Evolutionary conservation across 805 yeast species (phyloP).

Genomic region (Spathaspora gorwiae): DNA sequence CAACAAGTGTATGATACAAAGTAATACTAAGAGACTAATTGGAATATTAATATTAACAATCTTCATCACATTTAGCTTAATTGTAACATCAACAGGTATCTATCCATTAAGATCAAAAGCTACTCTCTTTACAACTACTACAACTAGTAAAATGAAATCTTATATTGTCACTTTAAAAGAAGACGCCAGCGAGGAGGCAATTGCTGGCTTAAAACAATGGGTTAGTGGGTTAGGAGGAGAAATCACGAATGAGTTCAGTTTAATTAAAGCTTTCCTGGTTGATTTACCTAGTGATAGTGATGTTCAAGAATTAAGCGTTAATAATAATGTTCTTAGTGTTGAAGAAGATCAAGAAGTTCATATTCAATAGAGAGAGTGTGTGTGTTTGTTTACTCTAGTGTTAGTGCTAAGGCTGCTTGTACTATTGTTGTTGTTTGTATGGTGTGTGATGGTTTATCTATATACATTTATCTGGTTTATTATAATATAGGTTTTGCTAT

Average conservation of each 20-base stretch:
- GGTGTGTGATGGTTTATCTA: too few relatives aligned
- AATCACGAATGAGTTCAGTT: conserved; percentile 54
- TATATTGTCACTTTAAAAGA: conserved; percentile 47
- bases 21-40: neutral
- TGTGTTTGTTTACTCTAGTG: too few relatives aligned
- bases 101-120: neutral
- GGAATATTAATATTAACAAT: neutral
- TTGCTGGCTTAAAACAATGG: conserved; percentile 42
- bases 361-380: conserved; percentile 22
- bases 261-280: conserved; percentile 65
- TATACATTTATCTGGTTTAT: too few relatives aligned
- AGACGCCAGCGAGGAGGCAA: conserved; percentile 35
- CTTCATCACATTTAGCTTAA: neutral
- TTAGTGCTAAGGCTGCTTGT: too few relatives aligned
- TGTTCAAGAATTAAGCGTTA: conserved; percentile 36
- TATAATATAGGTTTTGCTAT: too few relatives aligned
- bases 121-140: neutral
- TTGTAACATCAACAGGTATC: neutral
- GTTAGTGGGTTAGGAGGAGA: conserved; percentile 54
- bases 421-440: too few relatives aligned
- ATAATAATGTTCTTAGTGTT: conserved; percentile 49
- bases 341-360: conserved; percentile 69
- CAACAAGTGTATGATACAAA: neutral
- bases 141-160: conserved; percentile 21
- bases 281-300: conserved; percentile 51